Conservation (phyloP, 371 early-diverging fungal species). For the Catenaria anguillulae region DNA sequence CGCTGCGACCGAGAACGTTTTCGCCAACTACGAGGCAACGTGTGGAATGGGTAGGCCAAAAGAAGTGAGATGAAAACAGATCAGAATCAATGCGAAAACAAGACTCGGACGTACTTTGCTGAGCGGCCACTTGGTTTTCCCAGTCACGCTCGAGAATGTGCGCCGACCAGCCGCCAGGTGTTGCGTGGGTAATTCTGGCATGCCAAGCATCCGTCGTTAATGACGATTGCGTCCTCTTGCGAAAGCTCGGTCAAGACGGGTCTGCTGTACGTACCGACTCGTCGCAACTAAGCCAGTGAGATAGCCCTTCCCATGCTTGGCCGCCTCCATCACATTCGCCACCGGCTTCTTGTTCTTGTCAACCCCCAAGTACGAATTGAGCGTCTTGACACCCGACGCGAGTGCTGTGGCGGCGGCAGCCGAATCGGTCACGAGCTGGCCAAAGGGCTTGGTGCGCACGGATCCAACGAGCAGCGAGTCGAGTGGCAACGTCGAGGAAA, state of each 20-base stretch:
- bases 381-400: slow-evolving; percentile 65
- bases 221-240: too few species aligned
- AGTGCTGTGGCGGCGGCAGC: slow-evolving; percentile 95
- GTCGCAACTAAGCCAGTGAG: slow-evolving; percentile 83
- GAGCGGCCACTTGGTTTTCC: slow-evolving; percentile 46
- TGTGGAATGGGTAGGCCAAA: too few species aligned
- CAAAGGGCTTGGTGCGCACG: slow-evolving; percentile 65
- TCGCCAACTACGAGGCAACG: too few species aligned
- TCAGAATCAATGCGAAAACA: too few species aligned
- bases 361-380: slow-evolving; percentile 67
- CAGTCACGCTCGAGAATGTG: slow-evolving; percentile 62
- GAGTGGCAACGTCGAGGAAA: slow-evolving; percentile 38
- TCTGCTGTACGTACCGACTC: too few species aligned
- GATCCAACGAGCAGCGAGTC: slow-evolving; percentile 74
- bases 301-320: slow-evolving; percentile 57
- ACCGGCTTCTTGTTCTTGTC: slow-evolving; percentile 40
- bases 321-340: slow-evolving; percentile 86
- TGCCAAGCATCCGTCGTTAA: too few species aligned
- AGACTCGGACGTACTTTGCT: too few species aligned
- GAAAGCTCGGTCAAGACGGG: too few species aligned
- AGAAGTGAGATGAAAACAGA: too few species aligned
- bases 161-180: slow-evolving; percentile 59
- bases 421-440: slow-evolving; percentile 76
- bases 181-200: slow-evolving; percentile 90
- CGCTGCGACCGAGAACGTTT: slow-evolving; percentile 56